Conservation (phyloP, 305 asterid species). For the Solanum hybrid region DNA sequence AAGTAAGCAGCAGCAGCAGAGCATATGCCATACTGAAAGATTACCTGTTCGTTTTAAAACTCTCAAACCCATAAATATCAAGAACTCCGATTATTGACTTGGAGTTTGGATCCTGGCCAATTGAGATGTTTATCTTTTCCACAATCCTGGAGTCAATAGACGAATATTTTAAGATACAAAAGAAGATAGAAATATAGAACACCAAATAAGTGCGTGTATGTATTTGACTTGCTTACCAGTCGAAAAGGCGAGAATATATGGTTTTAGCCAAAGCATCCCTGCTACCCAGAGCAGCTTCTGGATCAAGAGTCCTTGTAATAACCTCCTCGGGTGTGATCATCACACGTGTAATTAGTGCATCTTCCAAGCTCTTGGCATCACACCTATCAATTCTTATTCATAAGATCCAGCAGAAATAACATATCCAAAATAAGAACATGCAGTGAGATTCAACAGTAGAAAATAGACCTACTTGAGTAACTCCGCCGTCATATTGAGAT, state of each 20-base stretch:
- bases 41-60: conserved; percentile 91
- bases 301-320: conserved; percentile 94
- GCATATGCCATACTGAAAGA: conserved; percentile 12
- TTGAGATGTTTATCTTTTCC: conserved; percentile 82
- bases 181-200: conserved; percentile 4
- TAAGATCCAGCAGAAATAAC: conserved; percentile 6
- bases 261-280: conserved; percentile 99
- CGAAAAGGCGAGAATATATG: conserved; percentile 79
- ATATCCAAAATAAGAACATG: conserved; percentile 3
- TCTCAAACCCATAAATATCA: conserved; percentile 97
- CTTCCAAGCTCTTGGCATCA: conserved; percentile 93
- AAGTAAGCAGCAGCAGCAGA: not conserved
- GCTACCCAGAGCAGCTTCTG: conserved; percentile 92
- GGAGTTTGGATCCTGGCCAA: conserved; percentile 99
- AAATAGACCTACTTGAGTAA: conserved; percentile 62
- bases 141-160: conserved; percentile 70
- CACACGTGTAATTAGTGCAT: conserved; percentile 93
- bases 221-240: conserved; percentile 51
- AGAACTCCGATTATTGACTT: conserved; percentile 96
- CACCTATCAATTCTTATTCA: conserved; percentile 51
- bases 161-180: conserved; percentile 20
- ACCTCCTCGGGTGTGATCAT: conserved; percentile 99
- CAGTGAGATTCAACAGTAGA: conserved; percentile 4
- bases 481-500: conserved; percentile 79
- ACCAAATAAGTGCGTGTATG: not conserved